Evolutionary conservation across 805 yeast species (phyloP), one percentile per base, ranked within the genome.

Genomic region (Wickerhamomyces sydowiorum): DNA sequence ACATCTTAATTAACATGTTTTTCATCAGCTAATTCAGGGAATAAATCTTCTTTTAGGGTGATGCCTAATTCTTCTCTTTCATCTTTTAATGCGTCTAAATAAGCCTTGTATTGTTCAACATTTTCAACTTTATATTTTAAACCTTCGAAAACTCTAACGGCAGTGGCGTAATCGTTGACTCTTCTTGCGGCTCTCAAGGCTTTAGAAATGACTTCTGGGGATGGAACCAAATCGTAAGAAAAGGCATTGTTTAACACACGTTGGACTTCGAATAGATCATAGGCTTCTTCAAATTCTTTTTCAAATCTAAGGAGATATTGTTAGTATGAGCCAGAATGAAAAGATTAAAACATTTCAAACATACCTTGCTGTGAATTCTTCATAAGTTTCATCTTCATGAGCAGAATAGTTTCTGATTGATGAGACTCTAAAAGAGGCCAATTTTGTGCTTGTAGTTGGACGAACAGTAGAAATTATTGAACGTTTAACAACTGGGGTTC

Each of bases 141-240:
- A 53, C 95, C 98, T 76, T 91, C 99, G 60, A 93, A 93, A 43
- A 95, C 96, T 73, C 99, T 86, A 55, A 89, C 93, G 43, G 99
- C 99, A 46, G 98, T 90, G 48, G 99, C 96, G 72, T 87, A 87
- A 73, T 93, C 99, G 70, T 93, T 88, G 54, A 93, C 98, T 73
- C 98, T 87, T 82, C 99, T 90, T 57, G 97, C 90, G 37, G 99
- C 99, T 72, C 86, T 82, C 64, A 93, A 76, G 38, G 99, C 99
- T 70, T 85, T 86, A 71, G 87, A 96, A 61, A 93, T 77, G 49
- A 93, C 98, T 48, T 85, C 79, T 53, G 99, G 99, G 24, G 99
- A 91, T 54, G 99, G 99, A 43, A 93, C 99, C 68, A 93, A 80
- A 72, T 93, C 99, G 75, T 93, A 93, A 14, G 98, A 86, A 75